Conservation (phyloP, 139 green algal species). For the Tetradesmus lagerheimii region DNA sequence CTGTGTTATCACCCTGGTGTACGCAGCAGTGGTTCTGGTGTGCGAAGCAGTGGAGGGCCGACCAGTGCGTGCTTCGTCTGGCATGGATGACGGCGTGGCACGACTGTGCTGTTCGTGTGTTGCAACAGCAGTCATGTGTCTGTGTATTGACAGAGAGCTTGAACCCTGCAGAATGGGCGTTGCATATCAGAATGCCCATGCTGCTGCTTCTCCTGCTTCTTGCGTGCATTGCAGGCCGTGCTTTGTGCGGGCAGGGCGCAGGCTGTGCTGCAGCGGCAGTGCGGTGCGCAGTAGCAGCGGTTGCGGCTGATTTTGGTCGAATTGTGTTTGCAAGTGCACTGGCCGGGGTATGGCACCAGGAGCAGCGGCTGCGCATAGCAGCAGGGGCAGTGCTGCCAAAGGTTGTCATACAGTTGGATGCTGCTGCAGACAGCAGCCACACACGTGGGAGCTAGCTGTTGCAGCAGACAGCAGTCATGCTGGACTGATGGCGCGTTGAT, state of each 20-base stretch:
- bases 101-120: no score
- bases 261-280: constrained; percentile 1
- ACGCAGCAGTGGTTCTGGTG: not conserved
- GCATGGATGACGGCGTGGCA: no score
- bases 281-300: not conserved
- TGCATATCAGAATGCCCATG: not conserved
- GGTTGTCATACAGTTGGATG: not conserved
- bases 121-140: no score
- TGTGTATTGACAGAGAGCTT: not conserved
- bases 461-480: not conserved
- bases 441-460: not conserved
- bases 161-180: no score
- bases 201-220: not conserved
- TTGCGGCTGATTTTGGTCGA: not conserved
- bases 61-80: not conserved
- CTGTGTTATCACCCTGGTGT: no score
- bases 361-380: no score
- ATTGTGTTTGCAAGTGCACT: not conserved
- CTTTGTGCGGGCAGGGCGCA: not conserved
- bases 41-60: not conserved
- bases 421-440: not conserved
- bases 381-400: not conserved
- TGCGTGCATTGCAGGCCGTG: not conserved
- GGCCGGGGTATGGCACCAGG: not conserved
- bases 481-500: not conserved